These are phyloP conservation scores for Alternaria arborescens DNA, from an alignment of 2,329 filamentous ascomycete species.

Conservation along the genomic window DNA sequence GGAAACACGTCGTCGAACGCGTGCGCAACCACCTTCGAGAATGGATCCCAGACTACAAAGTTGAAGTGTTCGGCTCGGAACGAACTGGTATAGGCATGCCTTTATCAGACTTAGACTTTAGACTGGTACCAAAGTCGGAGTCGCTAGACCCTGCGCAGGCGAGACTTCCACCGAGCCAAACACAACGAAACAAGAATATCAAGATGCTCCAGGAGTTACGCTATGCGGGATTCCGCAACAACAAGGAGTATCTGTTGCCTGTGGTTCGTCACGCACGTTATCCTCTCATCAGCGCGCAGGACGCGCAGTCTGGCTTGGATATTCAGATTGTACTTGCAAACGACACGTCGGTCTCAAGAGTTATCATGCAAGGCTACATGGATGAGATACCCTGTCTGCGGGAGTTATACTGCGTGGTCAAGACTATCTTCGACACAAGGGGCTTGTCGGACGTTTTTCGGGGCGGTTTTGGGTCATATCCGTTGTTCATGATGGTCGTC, in stretches of 20 bases:
- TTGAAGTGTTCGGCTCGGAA: conserved; percentile 63
- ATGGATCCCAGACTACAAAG: conserved; percentile 33
- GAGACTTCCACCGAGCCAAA: conserved; percentile 25
- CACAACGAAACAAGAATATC: conserved; percentile 15
- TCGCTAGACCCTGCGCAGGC: conserved; percentile 7
- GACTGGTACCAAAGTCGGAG: conserved; percentile 36
- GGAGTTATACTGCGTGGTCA: conserved; percentile 60
- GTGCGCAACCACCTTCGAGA: conserved; percentile 28
- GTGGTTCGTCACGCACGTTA: conserved; percentile 43
- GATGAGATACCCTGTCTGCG: conserved; percentile 60
- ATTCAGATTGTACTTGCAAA: conserved; percentile 62
- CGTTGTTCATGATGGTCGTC: conserved; percentile 65
- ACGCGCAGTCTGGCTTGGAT: conserved; percentile 59
- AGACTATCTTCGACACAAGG: conserved; percentile 60
- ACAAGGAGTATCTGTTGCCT: conserved; percentile 23
- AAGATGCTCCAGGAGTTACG: conserved; percentile 17
- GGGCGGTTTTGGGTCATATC: conserved; percentile 64
- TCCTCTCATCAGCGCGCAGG: conserved; percentile 54
- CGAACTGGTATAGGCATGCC: conserved; percentile 61
- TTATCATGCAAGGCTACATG: conserved; percentile 58
- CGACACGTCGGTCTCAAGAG: conserved; percentile 51
- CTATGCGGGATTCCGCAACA: neutral
- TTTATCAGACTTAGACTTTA: conserved; percentile 64
- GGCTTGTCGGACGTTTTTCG: conserved; percentile 58
- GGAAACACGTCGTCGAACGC: conserved; percentile 47